phyloP scores from a whole-genome alignment of 192 early-diverging fungal genomes.

The Linnemannia hyalina region DNA sequence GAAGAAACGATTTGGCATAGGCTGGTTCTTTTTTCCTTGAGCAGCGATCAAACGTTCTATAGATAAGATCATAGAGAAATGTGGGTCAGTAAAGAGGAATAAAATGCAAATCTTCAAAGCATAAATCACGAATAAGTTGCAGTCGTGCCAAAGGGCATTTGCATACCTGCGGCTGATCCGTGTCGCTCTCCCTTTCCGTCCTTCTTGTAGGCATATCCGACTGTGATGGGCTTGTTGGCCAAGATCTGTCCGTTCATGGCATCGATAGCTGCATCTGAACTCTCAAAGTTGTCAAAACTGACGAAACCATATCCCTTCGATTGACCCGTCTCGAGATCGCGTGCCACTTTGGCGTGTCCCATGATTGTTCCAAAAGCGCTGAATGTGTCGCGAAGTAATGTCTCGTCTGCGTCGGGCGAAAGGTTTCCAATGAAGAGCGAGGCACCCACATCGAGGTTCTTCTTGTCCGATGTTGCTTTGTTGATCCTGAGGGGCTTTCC shows the following conservation, averaged over 20 bases:
- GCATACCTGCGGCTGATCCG: constrained; percentile 88
- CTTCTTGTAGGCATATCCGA: constrained; percentile 97
- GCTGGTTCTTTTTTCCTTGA: constrained; percentile 86
- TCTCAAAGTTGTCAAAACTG: constrained; percentile 92
- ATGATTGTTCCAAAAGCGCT: constrained; percentile 93
- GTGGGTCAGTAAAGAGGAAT: not conserved
- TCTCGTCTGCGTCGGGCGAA: constrained; percentile 92
- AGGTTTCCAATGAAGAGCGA: constrained; percentile 97
- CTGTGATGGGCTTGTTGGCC: constrained; percentile 92
- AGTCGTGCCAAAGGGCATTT: not conserved
- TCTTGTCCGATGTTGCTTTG: constrained; percentile 90
- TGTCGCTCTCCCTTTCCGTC: constrained; percentile 98
- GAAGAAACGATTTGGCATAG: constrained; percentile 79
- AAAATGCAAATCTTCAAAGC: too few relatives aligned
- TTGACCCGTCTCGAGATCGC: constrained; percentile 87
- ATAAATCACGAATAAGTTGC: not conserved
- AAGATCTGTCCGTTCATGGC: constrained; percentile 98
- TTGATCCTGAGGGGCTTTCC: constrained; percentile 97
- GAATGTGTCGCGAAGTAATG: constrained; percentile 94
- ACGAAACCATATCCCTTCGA: constrained; percentile 97
- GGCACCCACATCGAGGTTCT: constrained; percentile 94
- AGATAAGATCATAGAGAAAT: not conserved
- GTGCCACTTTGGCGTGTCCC: constrained; percentile 71
- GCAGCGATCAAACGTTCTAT: constrained; percentile 92
- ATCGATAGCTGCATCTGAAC: constrained; percentile 96